Evolutionary conservation across 2,329 filamentous ascomycete genomes (phyloP).

Genomic region (Fusarium heterosporum): DNA sequence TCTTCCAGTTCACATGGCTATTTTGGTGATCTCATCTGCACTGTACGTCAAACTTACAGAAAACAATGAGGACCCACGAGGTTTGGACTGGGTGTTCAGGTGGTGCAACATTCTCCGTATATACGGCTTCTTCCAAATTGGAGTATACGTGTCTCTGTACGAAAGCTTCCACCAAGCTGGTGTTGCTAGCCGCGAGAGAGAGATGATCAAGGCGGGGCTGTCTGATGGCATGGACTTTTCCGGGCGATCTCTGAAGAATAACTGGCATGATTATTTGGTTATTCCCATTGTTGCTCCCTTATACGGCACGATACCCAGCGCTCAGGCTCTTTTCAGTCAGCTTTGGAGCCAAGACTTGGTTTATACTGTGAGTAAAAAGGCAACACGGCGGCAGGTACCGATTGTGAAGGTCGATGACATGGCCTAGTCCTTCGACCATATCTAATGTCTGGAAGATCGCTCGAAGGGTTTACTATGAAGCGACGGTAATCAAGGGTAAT

Average conservation of each 20-base stretch:
- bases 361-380: constrained; percentile 79
- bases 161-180: constrained; percentile 74
- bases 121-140: constrained; percentile 71
- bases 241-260: constrained; percentile 65
- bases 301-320: constrained; percentile 74
- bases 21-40: constrained; percentile 71
- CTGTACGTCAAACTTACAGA: constrained; percentile 69
- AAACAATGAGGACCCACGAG: constrained; percentile 62
- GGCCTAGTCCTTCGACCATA: constrained; percentile 51
- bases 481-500: background rate
- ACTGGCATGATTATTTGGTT: constrained; percentile 71
- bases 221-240: constrained; percentile 75
- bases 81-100: constrained; percentile 69
- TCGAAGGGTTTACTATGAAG: background rate
- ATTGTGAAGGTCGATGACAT: constrained; percentile 58
- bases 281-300: constrained; percentile 76
- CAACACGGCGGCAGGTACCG: constrained; percentile 64
- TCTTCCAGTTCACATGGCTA: constrained; percentile 74
- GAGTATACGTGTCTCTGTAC: constrained; percentile 73
- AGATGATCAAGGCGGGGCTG: constrained; percentile 74
- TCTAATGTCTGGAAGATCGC: background rate
- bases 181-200: constrained; percentile 69
- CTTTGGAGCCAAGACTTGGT: constrained; percentile 77
- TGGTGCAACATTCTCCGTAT: constrained; percentile 71
- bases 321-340: constrained; percentile 75